Evolutionary conservation across 2,329 filamentous ascomycete genomes (phyloP), one percentile per base, ranked within the genome.

Genomic region (Colletotrichum liriopes): DNA sequence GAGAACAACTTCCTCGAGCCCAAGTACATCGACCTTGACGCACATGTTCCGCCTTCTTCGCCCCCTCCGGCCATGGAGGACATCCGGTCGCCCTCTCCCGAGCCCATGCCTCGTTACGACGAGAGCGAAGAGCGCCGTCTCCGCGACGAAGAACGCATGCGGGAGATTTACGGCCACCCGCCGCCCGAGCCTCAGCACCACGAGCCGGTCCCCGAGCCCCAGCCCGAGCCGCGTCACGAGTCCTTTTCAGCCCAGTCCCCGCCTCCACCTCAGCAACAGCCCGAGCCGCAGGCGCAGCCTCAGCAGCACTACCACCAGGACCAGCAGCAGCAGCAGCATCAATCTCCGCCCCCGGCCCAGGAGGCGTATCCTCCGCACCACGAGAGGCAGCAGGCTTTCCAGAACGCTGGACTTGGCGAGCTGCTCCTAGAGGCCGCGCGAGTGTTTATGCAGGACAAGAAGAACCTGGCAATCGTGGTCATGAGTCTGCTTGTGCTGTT

Each of bases 391-490:
- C 65, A 39, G 23, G 35, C 35, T 62, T 80, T 82, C 64, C 82
- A 86, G 71, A 80, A 80, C 12, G 87, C 87, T 0, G 87, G 87
- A 2, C 82, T 92, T 14, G 81, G 84, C 0, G 86, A 90, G 72
- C 81, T 92, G 11, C 76, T 92, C 0, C 75, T 89, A 11, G 87
- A 89, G 74, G 88, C 89, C 0, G 81, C 83, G 62, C 84, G 85
- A 41, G 86, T 92, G 9, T 78, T 89, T 23, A 76, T 92, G 75
- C 84, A 86, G 58, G 90, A 92, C 75, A 84, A 84, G 69, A 91
- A 88, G 81, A 92, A 92, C 67, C 78, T 91, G 12, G 81, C 85
- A n/a, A 91, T 92, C 35, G 82, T 84, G 6, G 76, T 88, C 0
- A 81, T 92, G 62, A 86, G 87, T 66, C 70, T 88, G 2, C 77